Evolutionary conservation across 768 basidiomycete genomes (phyloP).

Genomic region (Holtermanniella nyarrowii): DNA sequence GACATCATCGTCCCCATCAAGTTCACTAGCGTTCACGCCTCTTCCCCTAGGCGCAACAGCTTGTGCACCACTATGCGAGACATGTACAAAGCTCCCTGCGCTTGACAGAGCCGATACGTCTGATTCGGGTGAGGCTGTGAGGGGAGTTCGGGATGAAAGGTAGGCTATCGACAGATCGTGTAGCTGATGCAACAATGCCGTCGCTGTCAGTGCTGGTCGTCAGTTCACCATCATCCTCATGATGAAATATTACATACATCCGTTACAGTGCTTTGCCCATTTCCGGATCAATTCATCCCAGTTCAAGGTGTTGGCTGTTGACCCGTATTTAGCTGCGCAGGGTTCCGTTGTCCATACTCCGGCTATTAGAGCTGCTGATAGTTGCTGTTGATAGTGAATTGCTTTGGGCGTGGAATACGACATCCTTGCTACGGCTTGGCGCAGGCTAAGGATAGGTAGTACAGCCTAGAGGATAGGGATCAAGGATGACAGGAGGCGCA

Average conservation of each 20-base stretch:
- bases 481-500: too few relatives aligned
- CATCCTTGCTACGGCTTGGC: too few relatives aligned
- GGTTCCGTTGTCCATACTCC: conserved; percentile 33
- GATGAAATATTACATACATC: conserved; percentile 22
- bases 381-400: conserved; percentile 25
- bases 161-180: conserved; percentile 32
- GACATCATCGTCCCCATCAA: conserved; percentile 49
- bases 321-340: conserved; percentile 28
- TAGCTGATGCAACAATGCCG: conserved; percentile 27
- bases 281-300: conserved; percentile 37
- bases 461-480: too few relatives aligned
- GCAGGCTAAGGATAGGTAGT: too few relatives aligned
- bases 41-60: too few relatives aligned
- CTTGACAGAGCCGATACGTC: too few relatives aligned
- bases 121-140: conserved; percentile 9
- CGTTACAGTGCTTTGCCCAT: conserved; percentile 40
- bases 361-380: conserved; percentile 27
- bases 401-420: conserved; percentile 35
- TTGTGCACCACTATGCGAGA: background rate
- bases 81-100: background rate
- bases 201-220: conserved; percentile 15
- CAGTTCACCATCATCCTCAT: background rate
- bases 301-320: conserved; percentile 16
- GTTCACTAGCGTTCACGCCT: conserved; percentile 7
- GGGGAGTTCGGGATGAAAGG: conserved; percentile 16